Conservation (phyloP, 139 green algal genomes). For the Coccomyxa sp. region DNA sequence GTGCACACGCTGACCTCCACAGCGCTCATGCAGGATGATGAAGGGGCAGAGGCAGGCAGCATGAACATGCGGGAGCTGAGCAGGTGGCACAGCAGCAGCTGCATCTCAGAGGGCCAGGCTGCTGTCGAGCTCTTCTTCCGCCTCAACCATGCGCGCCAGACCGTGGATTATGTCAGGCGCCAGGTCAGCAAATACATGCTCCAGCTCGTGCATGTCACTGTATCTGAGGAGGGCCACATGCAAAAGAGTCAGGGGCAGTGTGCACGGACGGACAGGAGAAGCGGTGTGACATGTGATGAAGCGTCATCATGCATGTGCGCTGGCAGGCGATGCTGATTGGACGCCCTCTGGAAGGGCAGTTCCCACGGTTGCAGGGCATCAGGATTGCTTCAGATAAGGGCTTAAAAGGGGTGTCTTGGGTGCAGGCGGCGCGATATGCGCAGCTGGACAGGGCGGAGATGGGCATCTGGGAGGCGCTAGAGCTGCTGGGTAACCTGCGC, state of each 20-base stretch:
- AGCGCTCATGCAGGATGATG: no score
- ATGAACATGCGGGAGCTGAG: not conserved
- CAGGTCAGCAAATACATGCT: constrained; percentile 33
- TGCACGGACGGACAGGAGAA: no score
- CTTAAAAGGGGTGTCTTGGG: no score
- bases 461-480: constrained; percentile 71
- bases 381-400: no score
- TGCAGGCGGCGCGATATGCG: constrained; percentile 26
- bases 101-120: constrained; percentile 44
- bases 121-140: constrained; percentile 75
- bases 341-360: no score
- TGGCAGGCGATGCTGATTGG: no score
- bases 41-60: no score
- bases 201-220: not conserved
- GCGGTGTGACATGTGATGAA: no score
- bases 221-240: not conserved
- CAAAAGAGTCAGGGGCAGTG: no score
- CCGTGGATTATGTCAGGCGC: constrained; percentile 77
- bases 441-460: constrained; percentile 53
- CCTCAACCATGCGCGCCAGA: constrained; percentile 79
- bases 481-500: constrained; percentile 54
- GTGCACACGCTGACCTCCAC: no score
- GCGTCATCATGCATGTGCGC: no score
- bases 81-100: constrained; percentile 2
- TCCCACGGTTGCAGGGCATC: no score